phyloP scores from a whole-genome alignment of 2,329 filamentous ascomycete genomes.

The Talaromyces sp. region DNA sequence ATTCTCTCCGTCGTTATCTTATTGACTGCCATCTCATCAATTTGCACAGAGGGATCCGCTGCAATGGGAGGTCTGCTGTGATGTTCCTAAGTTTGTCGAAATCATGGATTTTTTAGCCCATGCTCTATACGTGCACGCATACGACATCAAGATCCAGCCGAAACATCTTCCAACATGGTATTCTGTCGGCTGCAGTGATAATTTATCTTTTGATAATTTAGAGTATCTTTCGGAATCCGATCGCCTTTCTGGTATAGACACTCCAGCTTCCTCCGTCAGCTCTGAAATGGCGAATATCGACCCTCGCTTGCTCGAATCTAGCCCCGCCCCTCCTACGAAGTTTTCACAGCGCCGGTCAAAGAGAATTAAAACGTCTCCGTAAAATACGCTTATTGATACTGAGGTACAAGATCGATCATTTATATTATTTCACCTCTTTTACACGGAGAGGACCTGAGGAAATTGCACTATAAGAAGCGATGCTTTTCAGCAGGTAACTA shows the following conservation, averaged over 20 bases:
- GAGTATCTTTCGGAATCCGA: background rate
- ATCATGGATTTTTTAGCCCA: background rate
- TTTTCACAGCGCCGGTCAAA: too few species aligned
- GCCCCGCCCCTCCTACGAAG: too few species aligned
- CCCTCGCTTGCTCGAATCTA: slow-evolving; percentile 5
- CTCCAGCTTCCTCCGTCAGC: slow-evolving; percentile 15
- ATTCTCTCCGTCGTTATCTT: slow-evolving; percentile 19
- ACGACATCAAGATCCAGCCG: background rate
- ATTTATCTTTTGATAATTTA: background rate
- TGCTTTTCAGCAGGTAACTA: too few species aligned
- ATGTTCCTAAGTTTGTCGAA: background rate
- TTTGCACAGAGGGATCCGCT: slow-evolving; percentile 1
- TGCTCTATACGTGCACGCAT: background rate
- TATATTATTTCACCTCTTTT: too few species aligned
- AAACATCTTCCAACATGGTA: background rate
- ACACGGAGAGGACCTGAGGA: too few species aligned
- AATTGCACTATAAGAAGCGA: too few species aligned
- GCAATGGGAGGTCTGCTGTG: background rate
- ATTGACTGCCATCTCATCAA: slow-evolving; percentile 16
- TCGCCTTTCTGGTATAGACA: slow-evolving; percentile 9
- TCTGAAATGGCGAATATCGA: slow-evolving; percentile 15
- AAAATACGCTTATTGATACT: too few species aligned
- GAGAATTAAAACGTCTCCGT: too few species aligned
- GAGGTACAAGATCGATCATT: too few species aligned
- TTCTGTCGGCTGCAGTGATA: background rate